A percentile compares a stretch with the other conserved stretches of the same genome.
Evolutionary conservation across 2,329 filamentous ascomycete genomes (phyloP).

Genomic region (Fusarium temperatum): DNA sequence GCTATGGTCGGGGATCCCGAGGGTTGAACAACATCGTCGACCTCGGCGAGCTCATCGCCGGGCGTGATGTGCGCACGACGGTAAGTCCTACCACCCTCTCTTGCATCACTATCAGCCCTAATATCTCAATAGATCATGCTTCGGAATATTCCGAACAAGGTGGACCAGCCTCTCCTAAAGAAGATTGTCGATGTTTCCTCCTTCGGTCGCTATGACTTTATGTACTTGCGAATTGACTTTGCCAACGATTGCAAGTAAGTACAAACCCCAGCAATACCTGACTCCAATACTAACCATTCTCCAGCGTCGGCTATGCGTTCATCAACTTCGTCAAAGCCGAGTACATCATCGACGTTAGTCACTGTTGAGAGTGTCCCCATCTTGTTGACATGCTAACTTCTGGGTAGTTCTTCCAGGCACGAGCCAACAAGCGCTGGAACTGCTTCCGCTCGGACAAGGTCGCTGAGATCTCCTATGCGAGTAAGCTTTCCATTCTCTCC

Average conservation of each 20-base stretch:
- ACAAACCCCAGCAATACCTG: not conserved
- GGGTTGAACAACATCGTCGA: conserved; percentile 67
- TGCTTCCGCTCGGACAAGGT: conserved; percentile 86
- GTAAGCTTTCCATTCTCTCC: conserved; percentile 58
- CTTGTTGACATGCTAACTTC: conserved; percentile 25
- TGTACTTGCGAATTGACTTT: conserved; percentile 93
- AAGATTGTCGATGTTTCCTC: conserved; percentile 80
- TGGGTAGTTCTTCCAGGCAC: conserved; percentile 74
- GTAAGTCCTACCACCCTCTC: conserved; percentile 55
- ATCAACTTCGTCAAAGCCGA: conserved; percentile 85
- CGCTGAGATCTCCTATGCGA: conserved; percentile 94
- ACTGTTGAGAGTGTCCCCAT: not conserved
- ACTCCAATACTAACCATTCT: conserved; percentile 36
- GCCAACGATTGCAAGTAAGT: conserved; percentile 84
- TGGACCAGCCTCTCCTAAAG: conserved; percentile 81
- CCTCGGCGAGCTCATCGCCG: conserved; percentile 49
- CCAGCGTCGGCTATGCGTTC: conserved; percentile 94
- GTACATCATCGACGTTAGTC: conserved; percentile 74
- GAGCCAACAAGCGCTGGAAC: conserved; percentile 79
- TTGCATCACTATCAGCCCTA: not conserved
- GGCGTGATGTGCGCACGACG: conserved; percentile 78
- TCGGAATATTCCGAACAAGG: conserved; percentile 92
- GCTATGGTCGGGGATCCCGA: not conserved
- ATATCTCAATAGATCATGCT: conserved; percentile 77
- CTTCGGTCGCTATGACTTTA: conserved; percentile 88